Conservation (phyloP, 371 early-diverging fungal genomes). For the Thermomucor indicae-seudaticae region DNA sequence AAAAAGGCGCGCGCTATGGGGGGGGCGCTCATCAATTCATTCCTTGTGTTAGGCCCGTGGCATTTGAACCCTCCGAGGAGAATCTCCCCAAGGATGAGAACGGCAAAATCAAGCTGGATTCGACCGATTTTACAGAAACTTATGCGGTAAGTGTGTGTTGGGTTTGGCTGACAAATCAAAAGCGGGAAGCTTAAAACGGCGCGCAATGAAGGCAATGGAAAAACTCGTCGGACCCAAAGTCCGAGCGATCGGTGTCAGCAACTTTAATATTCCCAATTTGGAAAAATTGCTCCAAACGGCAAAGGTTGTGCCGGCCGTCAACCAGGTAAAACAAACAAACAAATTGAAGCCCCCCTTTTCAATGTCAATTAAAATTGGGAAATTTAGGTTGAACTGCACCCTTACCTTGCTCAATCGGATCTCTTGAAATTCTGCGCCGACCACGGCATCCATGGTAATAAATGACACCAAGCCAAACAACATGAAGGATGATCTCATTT, state of each 20-base stretch:
- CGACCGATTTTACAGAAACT: constrained; percentile 33
- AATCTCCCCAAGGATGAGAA: constrained; percentile 19
- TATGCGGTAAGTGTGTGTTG: constrained; percentile 27
- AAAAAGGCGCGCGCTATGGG: too few species aligned
- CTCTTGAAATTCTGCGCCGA: constrained; percentile 50
- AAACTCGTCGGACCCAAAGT: constrained; percentile 55
- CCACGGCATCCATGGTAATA: constrained; percentile 49
- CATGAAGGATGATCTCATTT: neutral
- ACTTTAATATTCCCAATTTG: constrained; percentile 52
- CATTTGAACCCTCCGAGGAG: constrained; percentile 20
- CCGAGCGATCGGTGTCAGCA: constrained; percentile 65
- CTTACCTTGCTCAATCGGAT: constrained; percentile 62
- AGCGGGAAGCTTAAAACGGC: neutral
- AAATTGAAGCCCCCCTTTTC: neutral
- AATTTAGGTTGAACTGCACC: constrained; percentile 72
- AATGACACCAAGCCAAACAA: neutral
- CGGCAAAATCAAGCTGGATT: constrained; percentile 13
- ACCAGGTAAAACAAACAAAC: constrained; percentile 52
- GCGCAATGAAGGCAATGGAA: constrained; percentile 46
- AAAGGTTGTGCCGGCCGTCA: constrained; percentile 59
- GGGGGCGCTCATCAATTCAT: too few species aligned
- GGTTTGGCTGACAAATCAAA: neutral
- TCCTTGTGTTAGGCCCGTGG: constrained; percentile 36
- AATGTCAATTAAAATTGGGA: neutral
- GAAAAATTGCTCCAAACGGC: constrained; percentile 48